Percentiles rank a stretch among this genome's conserved stretches.
phyloP scores from a whole-genome alignment of 2,329 filamentous ascomycete genomes.

The Hyphodiscus sp. region DNA sequence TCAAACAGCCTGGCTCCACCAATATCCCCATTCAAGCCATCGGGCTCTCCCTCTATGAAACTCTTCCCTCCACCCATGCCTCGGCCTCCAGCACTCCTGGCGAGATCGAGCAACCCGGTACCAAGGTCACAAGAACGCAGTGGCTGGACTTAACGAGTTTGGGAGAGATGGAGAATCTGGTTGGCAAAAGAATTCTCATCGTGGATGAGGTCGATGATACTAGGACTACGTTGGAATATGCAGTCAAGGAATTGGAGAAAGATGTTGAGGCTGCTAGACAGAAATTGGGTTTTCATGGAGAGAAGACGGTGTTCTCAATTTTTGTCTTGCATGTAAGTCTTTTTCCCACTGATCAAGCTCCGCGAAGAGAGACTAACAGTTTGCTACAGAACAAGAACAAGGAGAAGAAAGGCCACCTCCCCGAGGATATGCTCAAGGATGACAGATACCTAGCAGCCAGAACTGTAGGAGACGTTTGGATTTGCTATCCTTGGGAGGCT shows the following conservation, averaged over 20 bases:
- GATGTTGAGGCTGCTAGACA: slow-evolving; percentile 78
- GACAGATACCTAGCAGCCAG: slow-evolving; percentile 76
- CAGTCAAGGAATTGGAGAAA: slow-evolving; percentile 87
- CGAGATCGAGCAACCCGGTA: slow-evolving; percentile 65
- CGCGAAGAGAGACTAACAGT: slow-evolving; percentile 7
- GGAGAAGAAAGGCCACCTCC: slow-evolving; percentile 82
- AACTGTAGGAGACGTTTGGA: slow-evolving; percentile 93
- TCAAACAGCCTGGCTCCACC: slow-evolving; percentile 76
- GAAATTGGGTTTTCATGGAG: slow-evolving; percentile 60
- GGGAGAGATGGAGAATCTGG: slow-evolving; percentile 76
- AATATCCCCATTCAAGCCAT: slow-evolving; percentile 99
- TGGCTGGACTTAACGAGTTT: slow-evolving; percentile 89
- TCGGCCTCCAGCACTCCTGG: slow-evolving; percentile 40
- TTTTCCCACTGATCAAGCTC: neutral
- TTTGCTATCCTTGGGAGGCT: slow-evolving; percentile 98
- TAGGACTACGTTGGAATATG: slow-evolving; percentile 88
- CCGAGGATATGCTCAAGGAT: slow-evolving; percentile 66
- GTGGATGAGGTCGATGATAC: slow-evolving; percentile 97
- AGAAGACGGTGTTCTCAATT: slow-evolving; percentile 86
- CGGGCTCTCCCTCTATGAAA: slow-evolving; percentile 93
- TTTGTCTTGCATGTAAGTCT: slow-evolving; percentile 80
- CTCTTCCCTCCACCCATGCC: slow-evolving; percentile 54
- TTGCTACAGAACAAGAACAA: slow-evolving; percentile 84
- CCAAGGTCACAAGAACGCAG: slow-evolving; percentile 94
- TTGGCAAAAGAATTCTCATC: slow-evolving; percentile 86